Evolutionary conservation across 2,329 filamentous ascomycete genomes (phyloP), one percentile per base, ranked within the genome.

Genomic region (Biscogniauxia sp.): DNA sequence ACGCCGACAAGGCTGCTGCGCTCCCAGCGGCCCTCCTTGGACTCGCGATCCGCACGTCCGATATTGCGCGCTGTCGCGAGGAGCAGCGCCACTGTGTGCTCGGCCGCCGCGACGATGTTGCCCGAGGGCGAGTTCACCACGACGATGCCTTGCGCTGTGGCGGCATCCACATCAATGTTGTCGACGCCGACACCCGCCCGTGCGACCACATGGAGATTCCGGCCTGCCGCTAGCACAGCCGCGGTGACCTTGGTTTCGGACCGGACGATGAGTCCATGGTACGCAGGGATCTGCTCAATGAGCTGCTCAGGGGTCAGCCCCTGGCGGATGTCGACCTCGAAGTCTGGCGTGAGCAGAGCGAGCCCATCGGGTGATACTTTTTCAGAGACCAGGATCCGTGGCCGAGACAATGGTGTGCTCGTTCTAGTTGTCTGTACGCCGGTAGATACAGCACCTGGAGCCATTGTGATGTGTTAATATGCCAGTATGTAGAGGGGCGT

Each of bases 181-280:
- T 94, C 90, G 23, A 94, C 90, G 32, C 90, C 91, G 1, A 94
- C 91, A 13, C 91, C 91, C 13, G 91, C 91, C 62, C 91, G 82
- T 2, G 90, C 91, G 20, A 95, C 90, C 8, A 94, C 91, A 66
- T 89, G 88, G 56, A 94, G 81, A 61, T 86, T 89, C 66, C 80
- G 84, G 9, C 85, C 90, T 1, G 87, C 88, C 13, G 79, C 76
- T 13, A 94, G 80, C 0, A 94, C 80, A 2, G 82, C 78, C 0
- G 88, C 82, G 0, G 88, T 93, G 61, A 94, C 90, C 70, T 93
- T 90, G 1, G 91, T 94, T 76, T 93, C 91, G 45, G 90, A 93
- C 2, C 91, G 87, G 50, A 94, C 87, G 62, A 94, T 90, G 56
- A 94, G 81, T 20, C 88, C 91, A 54, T 93, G 85, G 73, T 93